Base-by-base conservation (phyloP, 768 basidiomycete genomes). In the Fistulinella prunicolor region DNA sequence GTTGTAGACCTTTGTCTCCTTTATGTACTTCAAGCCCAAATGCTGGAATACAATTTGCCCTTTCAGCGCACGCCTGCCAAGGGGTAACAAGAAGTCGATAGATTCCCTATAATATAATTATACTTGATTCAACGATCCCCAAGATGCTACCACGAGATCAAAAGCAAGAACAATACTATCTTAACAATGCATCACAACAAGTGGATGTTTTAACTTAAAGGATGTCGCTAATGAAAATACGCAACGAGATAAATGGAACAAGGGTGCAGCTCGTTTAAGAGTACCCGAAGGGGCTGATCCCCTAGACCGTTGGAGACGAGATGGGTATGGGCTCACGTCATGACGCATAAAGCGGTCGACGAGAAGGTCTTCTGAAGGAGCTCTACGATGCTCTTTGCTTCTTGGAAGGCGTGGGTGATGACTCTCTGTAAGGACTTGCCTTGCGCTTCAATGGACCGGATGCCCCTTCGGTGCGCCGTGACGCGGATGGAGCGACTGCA, bases 371-470 rank as follows among this genome's bases (percentile, higher is more conserved):
- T n/a, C n/a, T n/a, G n/a, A 36, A 14, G 23, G 5, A 6, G 23
- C 5, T 36, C 42, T 54, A 56, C 9, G 38, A 51, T 26, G 24
- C 21, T 45, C 50, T 67, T 22, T 37, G 23, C 38, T 46, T 57
- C 47, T 65, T 67, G 38, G 57, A 56, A 17, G 61, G 61, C 16
- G 55, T 45, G 22, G 51, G 38, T 7, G 49, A 35, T 3, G 38
- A 7, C 14, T 9, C 49, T 17, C 42, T 35, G 3, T 5, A 9
- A 2, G 52, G 45, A 28, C 52, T 44, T 13, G 42, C 38, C 38
- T 42, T 69, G 37, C 65, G 61, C 39, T 69, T 69, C 47, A 42
- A 35, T 3, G 46, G 42, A 34, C 44, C 51, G 26, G 48, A 35
- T 12, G 47, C 5, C 12, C 20, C 50, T 20, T 36, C 36, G 2